Evolutionary conservation across 2,329 filamentous ascomycete species (phyloP).

Genomic region (Colletotrichum zoysiae): DNA sequence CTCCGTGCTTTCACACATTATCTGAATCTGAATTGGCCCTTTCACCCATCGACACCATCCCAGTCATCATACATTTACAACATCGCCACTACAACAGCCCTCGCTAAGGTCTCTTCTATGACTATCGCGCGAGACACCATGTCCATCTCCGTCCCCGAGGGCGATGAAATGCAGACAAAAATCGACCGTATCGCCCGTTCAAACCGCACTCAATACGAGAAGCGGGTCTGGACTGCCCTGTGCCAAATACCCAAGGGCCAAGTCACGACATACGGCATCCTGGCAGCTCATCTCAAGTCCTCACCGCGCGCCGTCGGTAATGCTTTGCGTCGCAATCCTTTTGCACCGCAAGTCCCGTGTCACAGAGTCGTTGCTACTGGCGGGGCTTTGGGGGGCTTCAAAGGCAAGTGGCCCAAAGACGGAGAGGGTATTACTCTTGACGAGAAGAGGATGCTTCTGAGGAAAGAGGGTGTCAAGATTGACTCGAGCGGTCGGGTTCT

Average conservation of each 20-base stretch:
- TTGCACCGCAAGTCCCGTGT: constrained; percentile 84
- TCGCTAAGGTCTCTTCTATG: constrained; percentile 2
- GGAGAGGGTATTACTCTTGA: constrained; percentile 71
- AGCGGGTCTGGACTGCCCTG: constrained; percentile 77
- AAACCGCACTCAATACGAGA: constrained; percentile 66
- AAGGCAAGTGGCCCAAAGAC: constrained; percentile 91
- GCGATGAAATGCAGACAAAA: constrained; percentile 53
- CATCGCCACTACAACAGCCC: constrained; percentile 29
- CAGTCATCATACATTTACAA: not conserved
- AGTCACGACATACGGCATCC: constrained; percentile 82
- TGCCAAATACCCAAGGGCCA: constrained; percentile 81
- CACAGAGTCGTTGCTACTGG: constrained; percentile 83
- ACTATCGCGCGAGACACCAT: constrained; percentile 12
- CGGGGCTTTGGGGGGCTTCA: constrained; percentile 84
- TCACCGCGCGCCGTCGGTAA: constrained; percentile 84
- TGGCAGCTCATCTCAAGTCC: constrained; percentile 76
- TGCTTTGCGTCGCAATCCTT: constrained; percentile 82
- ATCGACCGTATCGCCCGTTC: constrained; percentile 60
- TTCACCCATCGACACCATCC: not conserved
- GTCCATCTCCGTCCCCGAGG: constrained; percentile 20
- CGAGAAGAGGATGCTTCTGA: constrained; percentile 73
- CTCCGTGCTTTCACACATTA: not conserved
- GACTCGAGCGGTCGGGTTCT: constrained; percentile 70
- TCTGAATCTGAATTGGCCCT: too few species aligned
- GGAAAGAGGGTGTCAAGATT: constrained; percentile 74